Conservation (phyloP, 805 yeast genomes). For the Saccharomycopsis synnaedendra region DNA sequence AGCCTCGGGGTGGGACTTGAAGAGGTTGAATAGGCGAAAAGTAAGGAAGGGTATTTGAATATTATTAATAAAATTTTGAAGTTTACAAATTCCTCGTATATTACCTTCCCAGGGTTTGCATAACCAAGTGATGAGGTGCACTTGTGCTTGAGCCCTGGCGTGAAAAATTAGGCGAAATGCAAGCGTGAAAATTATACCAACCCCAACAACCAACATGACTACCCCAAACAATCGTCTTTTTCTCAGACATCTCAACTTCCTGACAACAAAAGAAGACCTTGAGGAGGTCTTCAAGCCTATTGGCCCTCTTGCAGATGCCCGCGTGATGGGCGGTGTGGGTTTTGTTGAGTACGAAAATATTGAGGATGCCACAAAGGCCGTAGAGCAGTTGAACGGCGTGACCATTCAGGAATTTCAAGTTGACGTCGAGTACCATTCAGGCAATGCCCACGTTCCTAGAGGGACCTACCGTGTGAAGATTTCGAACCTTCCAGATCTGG, state of each 20-base stretch:
- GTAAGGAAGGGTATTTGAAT: no score
- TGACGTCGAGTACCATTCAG: constrained; percentile 28
- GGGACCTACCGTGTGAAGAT: constrained; percentile 68
- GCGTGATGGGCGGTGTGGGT: constrained; percentile 74
- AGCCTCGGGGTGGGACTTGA: no score
- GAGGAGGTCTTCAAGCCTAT: constrained; percentile 56
- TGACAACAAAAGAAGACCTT: constrained; percentile 34
- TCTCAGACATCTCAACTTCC: constrained; percentile 14
- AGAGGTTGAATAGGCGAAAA: no score
- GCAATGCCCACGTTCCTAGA: constrained; percentile 29
- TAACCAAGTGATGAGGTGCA: no score
- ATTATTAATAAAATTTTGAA: no score
- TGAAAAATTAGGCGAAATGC: no score
- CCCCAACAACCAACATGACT: not conserved
- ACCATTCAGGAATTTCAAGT: constrained; percentile 46
- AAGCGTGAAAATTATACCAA: not conserved
- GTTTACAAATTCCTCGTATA: no score
- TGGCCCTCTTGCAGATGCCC: constrained; percentile 60
- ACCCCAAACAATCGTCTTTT: constrained; percentile 9
- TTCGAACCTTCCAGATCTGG: constrained; percentile 58
- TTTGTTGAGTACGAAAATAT: constrained; percentile 75
- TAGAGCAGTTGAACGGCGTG: constrained; percentile 63
- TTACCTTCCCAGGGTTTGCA: no score
- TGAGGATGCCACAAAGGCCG: constrained; percentile 64
- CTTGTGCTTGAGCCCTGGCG: no score